Evolutionary conservation across 169 alveolate genomes (phyloP).

Genomic region (Plasmodium vivax): DNA sequence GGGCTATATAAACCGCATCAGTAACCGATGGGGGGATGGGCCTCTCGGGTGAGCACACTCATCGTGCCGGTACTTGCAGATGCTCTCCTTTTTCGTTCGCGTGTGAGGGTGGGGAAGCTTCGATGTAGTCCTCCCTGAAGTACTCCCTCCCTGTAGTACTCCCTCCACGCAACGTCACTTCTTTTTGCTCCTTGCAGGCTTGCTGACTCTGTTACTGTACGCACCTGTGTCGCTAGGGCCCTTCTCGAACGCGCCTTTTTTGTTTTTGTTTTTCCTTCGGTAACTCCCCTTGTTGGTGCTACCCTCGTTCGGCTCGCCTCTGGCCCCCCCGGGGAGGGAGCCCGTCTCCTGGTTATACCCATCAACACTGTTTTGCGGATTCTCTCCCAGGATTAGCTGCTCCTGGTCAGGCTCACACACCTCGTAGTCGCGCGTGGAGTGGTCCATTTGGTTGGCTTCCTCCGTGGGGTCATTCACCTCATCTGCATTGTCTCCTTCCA

Average conservation of each 20-base stretch:
- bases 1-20: background rate
- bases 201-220: background rate
- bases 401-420: background rate
- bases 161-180: background rate
- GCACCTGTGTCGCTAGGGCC: background rate
- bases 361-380: background rate
- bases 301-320: background rate
- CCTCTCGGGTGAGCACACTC: background rate
- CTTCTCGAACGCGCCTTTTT: background rate
- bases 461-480: background rate
- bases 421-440: background rate
- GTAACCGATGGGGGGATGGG: background rate
- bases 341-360: background rate
- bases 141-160: background rate
- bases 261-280: background rate
- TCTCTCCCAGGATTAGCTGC: background rate
- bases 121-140: background rate
- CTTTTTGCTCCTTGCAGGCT: background rate
- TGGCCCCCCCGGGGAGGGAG: background rate
- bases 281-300: background rate
- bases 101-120: background rate
- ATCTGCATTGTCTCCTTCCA: background rate
- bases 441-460: background rate
- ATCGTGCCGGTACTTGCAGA: background rate
- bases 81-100: background rate